Percentiles rank a stretch among this genome's conserved stretches.
Conservation (phyloP, 202 grass and related monocot species). For the Digitaria exilis region DNA sequence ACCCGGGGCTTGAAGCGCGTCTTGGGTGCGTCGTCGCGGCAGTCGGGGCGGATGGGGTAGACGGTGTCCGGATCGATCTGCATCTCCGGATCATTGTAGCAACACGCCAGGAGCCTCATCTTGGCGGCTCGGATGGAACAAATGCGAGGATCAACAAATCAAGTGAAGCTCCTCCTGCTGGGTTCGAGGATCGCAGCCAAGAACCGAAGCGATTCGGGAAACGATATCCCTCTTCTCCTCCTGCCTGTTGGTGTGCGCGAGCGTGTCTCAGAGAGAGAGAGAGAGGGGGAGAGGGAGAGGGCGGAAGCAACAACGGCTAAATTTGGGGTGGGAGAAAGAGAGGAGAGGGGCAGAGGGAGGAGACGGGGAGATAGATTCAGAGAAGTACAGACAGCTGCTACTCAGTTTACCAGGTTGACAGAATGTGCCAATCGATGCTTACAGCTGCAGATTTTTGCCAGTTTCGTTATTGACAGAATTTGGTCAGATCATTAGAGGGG, state of each 20-base stretch:
- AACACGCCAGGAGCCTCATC: conserved; percentile 65
- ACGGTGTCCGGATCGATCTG: conserved; percentile 77
- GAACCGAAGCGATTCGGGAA: conserved; percentile 11
- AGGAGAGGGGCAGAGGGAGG: neutral
- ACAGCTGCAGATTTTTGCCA: neutral
- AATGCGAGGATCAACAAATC: neutral
- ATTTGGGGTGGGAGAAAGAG: conserved; percentile 36
- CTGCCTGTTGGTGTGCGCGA: neutral
- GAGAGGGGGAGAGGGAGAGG: neutral
- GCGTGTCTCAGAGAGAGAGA: conserved; percentile 7
- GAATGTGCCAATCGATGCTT: neutral
- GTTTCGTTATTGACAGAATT: neutral
- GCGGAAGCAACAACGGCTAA: conserved; percentile 51
- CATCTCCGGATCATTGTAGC: conserved; percentile 71
- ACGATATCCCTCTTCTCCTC: conserved; percentile 14
- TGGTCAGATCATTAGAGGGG: neutral
- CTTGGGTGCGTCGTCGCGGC: conserved; percentile 65
- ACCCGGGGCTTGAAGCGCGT: conserved; percentile 84
- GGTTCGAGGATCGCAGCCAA: conserved; percentile 6
- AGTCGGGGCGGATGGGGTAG: conserved; percentile 74
- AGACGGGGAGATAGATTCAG: neutral
- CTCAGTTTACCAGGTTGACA: conserved; percentile 18
- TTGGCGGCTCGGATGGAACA: neutral
- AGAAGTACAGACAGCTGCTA: neutral
- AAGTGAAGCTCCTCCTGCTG: neutral